Evolutionary conservation across 2,329 filamentous ascomycete genomes (phyloP).

Genomic region (Colletotrichum sp.): DNA sequence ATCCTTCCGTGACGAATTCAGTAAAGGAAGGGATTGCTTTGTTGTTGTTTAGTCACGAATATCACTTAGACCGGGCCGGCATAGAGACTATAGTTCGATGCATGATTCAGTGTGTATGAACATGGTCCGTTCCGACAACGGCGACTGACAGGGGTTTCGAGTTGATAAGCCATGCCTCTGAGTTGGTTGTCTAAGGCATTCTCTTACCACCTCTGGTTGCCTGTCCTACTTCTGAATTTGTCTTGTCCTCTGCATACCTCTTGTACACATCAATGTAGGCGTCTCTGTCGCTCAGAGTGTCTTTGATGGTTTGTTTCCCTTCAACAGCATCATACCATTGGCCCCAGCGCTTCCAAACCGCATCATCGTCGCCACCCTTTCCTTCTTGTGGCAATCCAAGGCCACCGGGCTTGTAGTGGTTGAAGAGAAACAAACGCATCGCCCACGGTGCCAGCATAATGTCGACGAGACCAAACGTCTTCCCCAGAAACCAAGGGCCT

Average conservation of each 20-base stretch:
- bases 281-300: slow-evolving; percentile 71
- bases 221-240: slow-evolving; percentile 64
- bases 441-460: slow-evolving; percentile 77
- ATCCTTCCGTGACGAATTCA: not conserved
- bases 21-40: not conserved
- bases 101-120: not conserved
- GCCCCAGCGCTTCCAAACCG: slow-evolving; percentile 68
- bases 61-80: not conserved
- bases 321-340: slow-evolving; percentile 67
- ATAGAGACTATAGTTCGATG: not conserved
- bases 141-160: not conserved
- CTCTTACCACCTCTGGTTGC: slow-evolving; percentile 66
- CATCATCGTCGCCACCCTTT: slow-evolving; percentile 48
- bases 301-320: slow-evolving; percentile 64
- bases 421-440: slow-evolving; percentile 73
- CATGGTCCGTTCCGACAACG: not conserved
- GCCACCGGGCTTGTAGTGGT: slow-evolving; percentile 71
- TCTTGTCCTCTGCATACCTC: slow-evolving; percentile 69
- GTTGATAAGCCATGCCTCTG: not conserved
- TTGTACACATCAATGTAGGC: slow-evolving; percentile 73
- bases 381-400: slow-evolving; percentile 44
- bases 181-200: slow-evolving; percentile 52
- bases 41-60: not conserved
- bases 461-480: slow-evolving; percentile 70
- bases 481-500: slow-evolving; percentile 70